Base-by-base conservation (phyloP, 1,139 yeast species). In the Hyphopichia buzzinii region DNA sequence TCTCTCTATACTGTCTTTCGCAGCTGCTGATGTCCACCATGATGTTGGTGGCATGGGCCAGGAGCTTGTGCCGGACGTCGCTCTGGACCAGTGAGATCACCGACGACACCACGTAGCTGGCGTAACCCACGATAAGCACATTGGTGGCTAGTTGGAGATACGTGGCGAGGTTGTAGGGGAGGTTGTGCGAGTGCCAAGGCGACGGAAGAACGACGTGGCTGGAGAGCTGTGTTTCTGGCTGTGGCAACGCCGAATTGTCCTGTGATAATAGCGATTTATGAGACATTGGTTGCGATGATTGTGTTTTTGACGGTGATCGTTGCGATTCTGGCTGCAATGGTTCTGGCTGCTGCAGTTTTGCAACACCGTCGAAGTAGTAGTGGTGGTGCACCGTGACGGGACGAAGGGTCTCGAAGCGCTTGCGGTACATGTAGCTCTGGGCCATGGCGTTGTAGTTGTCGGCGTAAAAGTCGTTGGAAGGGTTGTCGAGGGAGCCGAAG, bases 71-170 rank as follows among this genome's bases (percentile, higher is more conserved):
- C 13, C 67, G 59, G 15, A 83, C 78, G 50, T 84, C 92, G 3
- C 57, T 55, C 29, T 70, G 65, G 10, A 83, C 64, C 7, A 81
- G 67, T 32, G 52, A 52, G 3, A 80, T 55, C 23, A 78, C 64
- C 10, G 64, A 54, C 34, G 65, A 65, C 2, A 71, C 49, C 11
- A 80, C 39, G 41, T 68, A 72, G 2, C 74, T 47, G 1, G 68
- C 66, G 35, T 72, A 70, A 1, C 64, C 43, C 6, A 76, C 62
- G 1, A 78, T 71, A 1, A 67, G 42, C 2, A 69, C 52, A 43
- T 81, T 81, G 43, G 78, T 54, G 0, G 67, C 29, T 4, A 80
- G 47, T 47, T 81, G 87, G 14, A 82, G 52, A 42, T 80, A 81
- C 4, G 84, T 76, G n/a, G 81, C 70, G 5, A 79, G 50, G 16